These are phyloP conservation scores for Phytopythium litorale DNA, from an alignment of 352 stramenopile species.

Conservation along the genomic window DNA sequence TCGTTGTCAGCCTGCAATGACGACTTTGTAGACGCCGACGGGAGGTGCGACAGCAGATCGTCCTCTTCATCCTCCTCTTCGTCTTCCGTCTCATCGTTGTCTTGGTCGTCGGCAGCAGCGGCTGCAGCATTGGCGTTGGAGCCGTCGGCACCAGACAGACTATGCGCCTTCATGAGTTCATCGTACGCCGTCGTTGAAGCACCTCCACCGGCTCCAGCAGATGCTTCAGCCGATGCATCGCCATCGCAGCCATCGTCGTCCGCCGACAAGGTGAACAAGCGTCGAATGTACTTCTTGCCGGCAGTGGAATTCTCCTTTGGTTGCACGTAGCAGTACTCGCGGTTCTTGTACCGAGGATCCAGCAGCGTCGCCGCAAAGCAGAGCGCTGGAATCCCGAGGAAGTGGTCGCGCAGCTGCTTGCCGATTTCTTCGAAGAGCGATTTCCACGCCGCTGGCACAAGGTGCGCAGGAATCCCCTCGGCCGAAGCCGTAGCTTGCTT, in stretches of 20 bases:
- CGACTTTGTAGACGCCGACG: slow-evolving; percentile 54
- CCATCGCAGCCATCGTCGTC: slow-evolving; percentile 18
- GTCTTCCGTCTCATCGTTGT: slow-evolving; percentile 1
- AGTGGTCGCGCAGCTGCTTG: slow-evolving; percentile 52
- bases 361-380: slow-evolving; percentile 73
- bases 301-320: slow-evolving; percentile 46
- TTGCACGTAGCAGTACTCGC: slow-evolving; percentile 71
- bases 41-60: slow-evolving; percentile 64
- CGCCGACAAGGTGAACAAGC: slow-evolving; percentile 37
- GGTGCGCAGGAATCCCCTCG: slow-evolving; percentile 26
- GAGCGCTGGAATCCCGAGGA: slow-evolving; percentile 42
- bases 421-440: slow-evolving; percentile 54
- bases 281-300: slow-evolving; percentile 54
- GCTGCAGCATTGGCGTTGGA: too few species aligned
- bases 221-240: neutral
- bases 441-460: slow-evolving; percentile 47
- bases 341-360: slow-evolving; percentile 80
- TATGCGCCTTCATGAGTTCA: slow-evolving; percentile 20
- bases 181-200: slow-evolving; percentile 9
- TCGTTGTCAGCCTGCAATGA: slow-evolving; percentile 39
- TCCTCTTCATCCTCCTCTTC: slow-evolving; percentile 59
- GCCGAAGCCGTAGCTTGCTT: slow-evolving; percentile 38
- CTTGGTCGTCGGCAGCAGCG: neutral
- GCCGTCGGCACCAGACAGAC: neutral
- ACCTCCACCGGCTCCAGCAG: slow-evolving; percentile 1